phyloP scores from a whole-genome alignment of 202 grass and related monocot genomes.

The Brachypodium distachyon region DNA sequence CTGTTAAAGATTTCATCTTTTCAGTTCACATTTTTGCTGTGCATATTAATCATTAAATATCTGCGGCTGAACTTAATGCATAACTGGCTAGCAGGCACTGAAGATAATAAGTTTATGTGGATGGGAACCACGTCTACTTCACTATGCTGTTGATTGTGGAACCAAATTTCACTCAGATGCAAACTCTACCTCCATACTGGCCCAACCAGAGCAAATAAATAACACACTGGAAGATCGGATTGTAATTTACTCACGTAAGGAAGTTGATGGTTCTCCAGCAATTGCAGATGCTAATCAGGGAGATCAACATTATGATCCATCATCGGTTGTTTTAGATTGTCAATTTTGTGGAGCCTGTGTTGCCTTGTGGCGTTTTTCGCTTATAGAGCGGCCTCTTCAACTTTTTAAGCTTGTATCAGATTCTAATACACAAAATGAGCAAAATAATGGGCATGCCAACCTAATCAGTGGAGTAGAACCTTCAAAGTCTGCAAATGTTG shows the following conservation, averaged over 20 bases:
- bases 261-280: slow-evolving; percentile 34
- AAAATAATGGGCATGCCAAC: slow-evolving; percentile 23
- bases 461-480: slow-evolving; percentile 28
- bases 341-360: slow-evolving; percentile 90
- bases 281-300: slow-evolving; percentile 16
- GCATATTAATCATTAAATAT: slow-evolving; percentile 1
- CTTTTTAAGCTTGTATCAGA: slow-evolving; percentile 63
- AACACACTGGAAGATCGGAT: slow-evolving; percentile 32
- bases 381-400: slow-evolving; percentile 62
- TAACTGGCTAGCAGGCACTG: slow-evolving; percentile 48
- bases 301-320: slow-evolving; percentile 56
- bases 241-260: slow-evolving; percentile 42
- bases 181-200: slow-evolving; percentile 32
- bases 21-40: not conserved
- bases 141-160: slow-evolving; percentile 77
- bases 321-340: slow-evolving; percentile 86
- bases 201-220: slow-evolving; percentile 26
- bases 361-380: slow-evolving; percentile 77
- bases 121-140: slow-evolving; percentile 77
- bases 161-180: slow-evolving; percentile 34
- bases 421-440: slow-evolving; percentile 49
- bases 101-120: slow-evolving; percentile 92
- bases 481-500: slow-evolving; percentile 37
- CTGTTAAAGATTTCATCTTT: not conserved
- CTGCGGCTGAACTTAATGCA: not conserved